These are phyloP conservation scores for Stephania cephalantha DNA, from an alignment of 164 flowering plant species.

Conservation along the genomic window DNA sequence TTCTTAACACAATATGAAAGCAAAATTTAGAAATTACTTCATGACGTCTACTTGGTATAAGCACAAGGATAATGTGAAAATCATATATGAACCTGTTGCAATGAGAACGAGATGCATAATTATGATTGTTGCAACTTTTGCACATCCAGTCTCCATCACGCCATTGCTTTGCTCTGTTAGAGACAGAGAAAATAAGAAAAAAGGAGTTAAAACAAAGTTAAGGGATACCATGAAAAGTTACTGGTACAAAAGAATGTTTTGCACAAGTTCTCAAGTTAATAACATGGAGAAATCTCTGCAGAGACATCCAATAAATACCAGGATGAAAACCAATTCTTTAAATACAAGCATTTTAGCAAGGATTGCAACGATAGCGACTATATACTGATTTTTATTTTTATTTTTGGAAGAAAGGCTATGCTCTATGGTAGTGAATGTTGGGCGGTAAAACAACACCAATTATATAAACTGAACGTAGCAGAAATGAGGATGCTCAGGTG, in stretches of 20 bases:
- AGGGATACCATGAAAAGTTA: neutral
- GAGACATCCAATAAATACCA: no score
- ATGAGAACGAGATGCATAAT: constrained; percentile 78
- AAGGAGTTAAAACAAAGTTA: neutral
- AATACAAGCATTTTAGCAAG: no score
- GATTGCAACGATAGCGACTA: no score
- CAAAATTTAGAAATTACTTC: neutral
- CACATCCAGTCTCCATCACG: constrained; percentile 99
- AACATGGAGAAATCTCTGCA: neutral
- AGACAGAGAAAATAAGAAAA: neutral
- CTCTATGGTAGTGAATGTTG: no score
- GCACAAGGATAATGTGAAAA: neutral
- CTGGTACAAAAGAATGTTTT: neutral
- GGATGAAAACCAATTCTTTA: neutral
- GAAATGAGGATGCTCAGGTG: no score
- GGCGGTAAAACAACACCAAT: no score
- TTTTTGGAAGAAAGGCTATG: no score
- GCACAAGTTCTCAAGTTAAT: neutral
- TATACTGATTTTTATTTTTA: no score
- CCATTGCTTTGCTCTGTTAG: constrained; percentile 84
- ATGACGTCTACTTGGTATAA: neutral
- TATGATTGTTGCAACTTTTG: constrained; percentile 84
- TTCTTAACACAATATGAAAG: neutral
- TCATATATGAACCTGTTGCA: constrained; percentile 65
- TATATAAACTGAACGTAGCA: no score